Evolutionary conservation across 352 stramenopile genomes (phyloP), one percentile per base, ranked within the genome.

Genomic region (Pythium brachiatum): DNA sequence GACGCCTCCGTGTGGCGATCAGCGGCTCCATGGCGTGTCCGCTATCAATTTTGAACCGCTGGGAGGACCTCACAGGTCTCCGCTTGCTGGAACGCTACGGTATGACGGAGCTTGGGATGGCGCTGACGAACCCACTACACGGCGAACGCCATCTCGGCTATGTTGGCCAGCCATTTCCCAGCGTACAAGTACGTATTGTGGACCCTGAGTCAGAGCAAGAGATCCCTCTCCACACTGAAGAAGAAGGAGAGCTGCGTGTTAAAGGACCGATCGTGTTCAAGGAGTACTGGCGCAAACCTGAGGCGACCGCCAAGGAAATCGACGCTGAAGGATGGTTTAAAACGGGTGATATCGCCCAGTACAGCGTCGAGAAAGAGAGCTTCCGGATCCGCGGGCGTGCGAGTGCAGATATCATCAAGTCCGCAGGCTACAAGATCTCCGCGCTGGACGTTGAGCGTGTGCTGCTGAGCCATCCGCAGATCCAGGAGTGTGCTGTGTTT

Each of bases 31-130:
- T 96, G 68, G 88, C 92, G 16, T 90, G 94, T 53, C 90, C 90
- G 8, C 62, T 86, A 44, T 84, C 76, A 3, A 86, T 97, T 47
- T 60, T 95, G 36, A 76, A 79, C 34, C 68, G 79, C 6, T 98
- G 92, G 90, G 73, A 96, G 59, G 61, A 60, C 6, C 59, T 97
- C 29, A 97, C 89, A 2, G 83, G 83, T 3, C 80, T 92, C 23
- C 81, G 72, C 23, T 64, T 98, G 44, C 75, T 98, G 25, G 92
- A 97, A 64, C 72, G 92, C 16, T 97, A 97, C 59, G 90, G 90
- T 9, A 98, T 97, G 90, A 97, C 85, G 0, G 90, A 97, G 70
- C 76, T 97, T 48, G 89, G 87, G 9, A 98, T 98, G 92, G 90
- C 83, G 11, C 71, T 98, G 7, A 92, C 83, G 3, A 97, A 98